phyloP scores from a whole-genome alignment of 2,329 filamentous ascomycete species.

The Microdochium paspali region DNA sequence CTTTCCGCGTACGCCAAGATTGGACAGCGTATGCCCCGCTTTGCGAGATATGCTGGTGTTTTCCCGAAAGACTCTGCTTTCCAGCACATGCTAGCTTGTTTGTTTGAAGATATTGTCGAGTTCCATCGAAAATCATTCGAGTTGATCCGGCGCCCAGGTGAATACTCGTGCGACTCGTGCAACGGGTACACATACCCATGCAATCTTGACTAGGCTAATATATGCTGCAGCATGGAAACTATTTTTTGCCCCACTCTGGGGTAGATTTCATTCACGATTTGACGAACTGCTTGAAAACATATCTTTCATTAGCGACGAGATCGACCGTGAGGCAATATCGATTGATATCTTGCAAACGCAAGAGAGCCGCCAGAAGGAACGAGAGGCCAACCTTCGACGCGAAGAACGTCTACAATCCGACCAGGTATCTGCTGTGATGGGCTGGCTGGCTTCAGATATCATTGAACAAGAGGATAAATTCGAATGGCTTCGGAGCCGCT shows the following conservation, averaged over 20 bases:
- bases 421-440: no score
- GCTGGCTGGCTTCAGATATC: no score
- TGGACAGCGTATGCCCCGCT: background rate
- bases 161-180: background rate
- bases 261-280: background rate
- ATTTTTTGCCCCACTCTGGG: background rate
- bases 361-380: no score
- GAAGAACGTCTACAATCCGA: no score
- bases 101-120: background rate
- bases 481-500: no score
- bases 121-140: background rate
- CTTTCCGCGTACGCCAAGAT: background rate
- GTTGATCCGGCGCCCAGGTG: background rate
- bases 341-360: no score
- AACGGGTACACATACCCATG: no score
- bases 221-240: background rate
- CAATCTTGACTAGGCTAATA: background rate
- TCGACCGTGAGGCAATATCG: background rate
- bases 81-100: background rate
- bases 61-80: background rate
- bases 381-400: no score
- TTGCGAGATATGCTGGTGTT: background rate
- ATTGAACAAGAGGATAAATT: no score
- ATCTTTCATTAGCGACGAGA: background rate
- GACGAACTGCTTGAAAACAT: background rate